Conservation (phyloP, 192 early-diverging fungal genomes). For the Helicostylum pulchrum region DNA sequence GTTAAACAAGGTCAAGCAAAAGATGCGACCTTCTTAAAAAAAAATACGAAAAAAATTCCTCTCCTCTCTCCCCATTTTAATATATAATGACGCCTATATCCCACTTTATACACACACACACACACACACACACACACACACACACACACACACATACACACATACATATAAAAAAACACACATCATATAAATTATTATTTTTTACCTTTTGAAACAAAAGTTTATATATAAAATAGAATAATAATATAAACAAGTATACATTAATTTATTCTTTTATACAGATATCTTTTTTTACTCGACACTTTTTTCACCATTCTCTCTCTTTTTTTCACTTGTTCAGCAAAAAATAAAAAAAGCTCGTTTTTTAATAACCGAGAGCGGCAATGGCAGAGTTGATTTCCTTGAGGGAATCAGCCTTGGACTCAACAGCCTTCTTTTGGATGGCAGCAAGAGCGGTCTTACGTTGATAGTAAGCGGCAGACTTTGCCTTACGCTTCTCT, state of each 20-base stretch:
- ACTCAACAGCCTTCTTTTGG: constrained; percentile 35
- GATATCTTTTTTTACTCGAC: neutral
- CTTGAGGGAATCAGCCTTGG: constrained; percentile 36
- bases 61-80: no score
- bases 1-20: constrained; percentile 44
- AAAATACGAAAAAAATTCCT: neutral
- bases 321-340: neutral
- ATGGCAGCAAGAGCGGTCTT: constrained; percentile 57
- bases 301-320: neutral
- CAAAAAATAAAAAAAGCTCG: no score
- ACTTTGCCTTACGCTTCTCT: constrained; percentile 98
- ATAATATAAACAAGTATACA: neutral
- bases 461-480: constrained; percentile 90
- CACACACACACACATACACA: neutral
- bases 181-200: neutral
- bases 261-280: neutral
- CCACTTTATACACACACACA: neutral
- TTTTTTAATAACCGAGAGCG: constrained; percentile 34
- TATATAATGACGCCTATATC: neutral
- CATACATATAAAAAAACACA: neutral
- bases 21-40: constrained; percentile 28
- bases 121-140: neutral
- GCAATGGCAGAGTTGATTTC: constrained; percentile 33
- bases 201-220: neutral
- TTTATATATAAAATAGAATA: constrained; percentile 4